Conservation (phyloP, 2,329 filamentous ascomycete species). For the Fonsecaea pugnacius region DNA sequence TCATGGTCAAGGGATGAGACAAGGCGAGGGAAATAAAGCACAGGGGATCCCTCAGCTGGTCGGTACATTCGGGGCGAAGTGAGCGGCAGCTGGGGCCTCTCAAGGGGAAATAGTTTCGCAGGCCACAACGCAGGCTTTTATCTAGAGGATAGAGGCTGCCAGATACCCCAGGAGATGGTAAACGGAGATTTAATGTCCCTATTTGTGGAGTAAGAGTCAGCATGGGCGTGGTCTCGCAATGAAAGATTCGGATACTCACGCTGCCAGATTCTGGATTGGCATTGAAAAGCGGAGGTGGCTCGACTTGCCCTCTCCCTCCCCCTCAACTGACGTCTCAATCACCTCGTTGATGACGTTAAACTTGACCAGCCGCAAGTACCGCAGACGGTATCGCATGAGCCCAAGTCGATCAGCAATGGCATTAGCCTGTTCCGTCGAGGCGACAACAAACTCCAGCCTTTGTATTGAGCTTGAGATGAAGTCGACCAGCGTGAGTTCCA, state of each 20-base stretch:
- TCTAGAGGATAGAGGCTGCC: slow-evolving; percentile 16
- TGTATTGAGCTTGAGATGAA: slow-evolving; percentile 18
- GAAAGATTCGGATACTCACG: slow-evolving; percentile 10
- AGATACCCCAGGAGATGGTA: slow-evolving; percentile 21
- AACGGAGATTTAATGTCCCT: slow-evolving; percentile 19
- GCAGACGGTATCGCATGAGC: slow-evolving; percentile 19
- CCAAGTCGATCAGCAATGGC: slow-evolving; percentile 20
- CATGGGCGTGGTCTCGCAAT: neutral
- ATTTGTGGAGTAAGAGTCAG: neutral
- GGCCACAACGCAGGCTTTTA: neutral
- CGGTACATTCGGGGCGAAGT: neutral
- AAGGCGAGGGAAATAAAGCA: neutral
- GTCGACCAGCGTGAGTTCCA: slow-evolving; percentile 22
- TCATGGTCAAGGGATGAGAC: neutral
- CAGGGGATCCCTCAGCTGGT: no score
- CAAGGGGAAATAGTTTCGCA: neutral
- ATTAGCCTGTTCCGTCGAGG: slow-evolving; percentile 18
- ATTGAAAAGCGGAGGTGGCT: slow-evolving; percentile 7
- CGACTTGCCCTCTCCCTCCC: slow-evolving; percentile 1
- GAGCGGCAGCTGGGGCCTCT: neutral
- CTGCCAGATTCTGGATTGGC: slow-evolving; percentile 14
- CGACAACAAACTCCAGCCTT: slow-evolving; percentile 12
- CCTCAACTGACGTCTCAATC: neutral
- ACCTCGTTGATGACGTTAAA: slow-evolving; percentile 19
- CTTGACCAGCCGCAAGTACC: slow-evolving; percentile 9